Percentiles rank a stretch among this genome's conserved stretches.
These are phyloP conservation scores for Trichoderma gracile DNA, from an alignment of 2,329 filamentous ascomycete species.

Conservation along the genomic window DNA sequence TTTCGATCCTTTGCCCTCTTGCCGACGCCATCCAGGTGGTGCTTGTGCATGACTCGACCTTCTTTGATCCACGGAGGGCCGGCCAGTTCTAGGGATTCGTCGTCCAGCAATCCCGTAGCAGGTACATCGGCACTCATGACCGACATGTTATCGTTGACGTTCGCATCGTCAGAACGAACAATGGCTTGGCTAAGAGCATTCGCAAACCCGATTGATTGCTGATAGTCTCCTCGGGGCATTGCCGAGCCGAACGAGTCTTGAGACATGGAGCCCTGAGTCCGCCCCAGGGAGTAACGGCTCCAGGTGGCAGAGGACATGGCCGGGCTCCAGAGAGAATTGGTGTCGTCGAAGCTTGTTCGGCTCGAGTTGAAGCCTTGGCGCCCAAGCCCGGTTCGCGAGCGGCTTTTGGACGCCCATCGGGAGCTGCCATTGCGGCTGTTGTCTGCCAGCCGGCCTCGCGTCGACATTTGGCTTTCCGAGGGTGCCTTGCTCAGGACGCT, in stretches of 20 bases:
- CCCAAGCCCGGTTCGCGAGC: constrained; percentile 73
- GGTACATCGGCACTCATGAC: constrained; percentile 60
- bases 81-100: constrained; percentile 86
- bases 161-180: constrained; percentile 78
- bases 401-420: constrained; percentile 82
- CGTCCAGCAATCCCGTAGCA: constrained; percentile 71
- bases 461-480: constrained; percentile 72
- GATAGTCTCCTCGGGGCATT: constrained; percentile 76
- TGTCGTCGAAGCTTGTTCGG: constrained; percentile 90
- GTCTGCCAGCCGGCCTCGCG: constrained; percentile 71
- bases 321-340: constrained; percentile 87
- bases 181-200: constrained; percentile 96
- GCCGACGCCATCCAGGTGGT: constrained; percentile 86
- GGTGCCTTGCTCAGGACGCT: constrained; percentile 92
- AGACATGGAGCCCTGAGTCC: constrained; percentile 87
- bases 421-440: constrained; percentile 54
- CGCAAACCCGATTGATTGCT: constrained; percentile 95
- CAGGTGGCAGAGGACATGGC: constrained; percentile 83
- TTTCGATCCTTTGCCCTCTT: constrained; percentile 92
- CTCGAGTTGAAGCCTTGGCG: constrained; percentile 84
- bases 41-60: constrained; percentile 92
- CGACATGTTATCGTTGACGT: constrained; percentile 50
- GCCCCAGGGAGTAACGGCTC: constrained; percentile 90
- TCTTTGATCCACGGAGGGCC: constrained; percentile 99
- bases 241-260: constrained; percentile 85